Evolutionary conservation across 257 asterid genomes (phyloP).

Genomic region (Solanum boliviense): DNA sequence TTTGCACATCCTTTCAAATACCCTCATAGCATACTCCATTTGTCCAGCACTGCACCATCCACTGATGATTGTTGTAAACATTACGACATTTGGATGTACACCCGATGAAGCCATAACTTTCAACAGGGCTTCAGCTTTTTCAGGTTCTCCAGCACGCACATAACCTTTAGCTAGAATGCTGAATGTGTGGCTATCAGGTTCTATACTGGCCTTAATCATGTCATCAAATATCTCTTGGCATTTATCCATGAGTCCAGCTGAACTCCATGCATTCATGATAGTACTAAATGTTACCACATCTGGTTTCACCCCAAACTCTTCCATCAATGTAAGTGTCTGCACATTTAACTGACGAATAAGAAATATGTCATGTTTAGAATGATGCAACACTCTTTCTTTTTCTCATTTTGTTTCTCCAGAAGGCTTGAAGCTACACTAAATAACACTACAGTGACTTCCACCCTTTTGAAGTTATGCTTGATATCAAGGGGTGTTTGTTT

Average conservation of each 20-base stretch:
- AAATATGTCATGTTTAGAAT: neutral
- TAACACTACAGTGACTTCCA: neutral
- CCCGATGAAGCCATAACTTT: conserved; percentile 34
- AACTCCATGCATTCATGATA: conserved; percentile 93
- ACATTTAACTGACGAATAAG: neutral
- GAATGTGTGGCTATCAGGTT: conserved; percentile 70
- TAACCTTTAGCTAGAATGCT: conserved; percentile 97
- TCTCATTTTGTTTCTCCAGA: neutral
- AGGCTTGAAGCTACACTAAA: neutral
- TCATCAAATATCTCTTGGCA: conserved; percentile 71
- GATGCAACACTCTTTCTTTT: neutral
- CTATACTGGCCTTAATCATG: conserved; percentile 59
- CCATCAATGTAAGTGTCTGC: conserved; percentile 66
- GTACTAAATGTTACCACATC: conserved; percentile 88
- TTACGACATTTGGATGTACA: conserved; percentile 67
- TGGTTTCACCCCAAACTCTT: conserved; percentile 74
- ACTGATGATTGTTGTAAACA: conserved; percentile 86
- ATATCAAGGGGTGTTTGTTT: neutral
- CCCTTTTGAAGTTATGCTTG: neutral
- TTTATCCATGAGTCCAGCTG: conserved; percentile 69
- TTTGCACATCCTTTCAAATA: conserved; percentile 49
- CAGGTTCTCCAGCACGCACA: conserved; percentile 71
- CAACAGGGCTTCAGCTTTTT: conserved; percentile 58
- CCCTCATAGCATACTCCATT: conserved; percentile 57
- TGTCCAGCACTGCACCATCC: conserved; percentile 91